These are phyloP conservation scores for Apiotrichum gamsii DNA, from an alignment of 1,284 basidiomycete species.

Conservation along the genomic window DNA sequence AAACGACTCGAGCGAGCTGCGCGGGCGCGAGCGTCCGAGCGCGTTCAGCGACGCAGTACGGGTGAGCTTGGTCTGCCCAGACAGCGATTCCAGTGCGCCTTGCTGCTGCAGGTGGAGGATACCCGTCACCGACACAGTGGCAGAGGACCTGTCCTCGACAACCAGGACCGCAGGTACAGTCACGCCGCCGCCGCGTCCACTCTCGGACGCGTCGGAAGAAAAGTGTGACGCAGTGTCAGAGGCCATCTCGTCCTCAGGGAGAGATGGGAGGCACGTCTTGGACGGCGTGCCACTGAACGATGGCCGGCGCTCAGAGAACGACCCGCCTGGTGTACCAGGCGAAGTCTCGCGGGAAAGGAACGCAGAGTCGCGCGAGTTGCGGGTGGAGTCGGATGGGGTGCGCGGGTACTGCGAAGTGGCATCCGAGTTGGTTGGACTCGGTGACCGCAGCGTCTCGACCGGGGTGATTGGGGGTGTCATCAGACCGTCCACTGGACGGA, in stretches of 20 bases:
- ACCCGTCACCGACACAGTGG: background rate
- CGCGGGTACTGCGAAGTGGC: conserved; percentile 24
- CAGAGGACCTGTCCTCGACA: no score
- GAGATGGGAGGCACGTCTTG: conserved; percentile 11
- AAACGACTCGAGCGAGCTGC: background rate
- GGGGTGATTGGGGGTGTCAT: conserved; percentile 8
- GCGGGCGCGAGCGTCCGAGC: background rate
- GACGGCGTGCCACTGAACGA: conserved; percentile 4
- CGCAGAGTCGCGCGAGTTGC: conserved; percentile 19
- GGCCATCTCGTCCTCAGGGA: conserved; percentile 8
- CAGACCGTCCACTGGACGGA: conserved; percentile 2
- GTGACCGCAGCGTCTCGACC: conserved; percentile 6
- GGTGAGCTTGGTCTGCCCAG: conserved; percentile 1
- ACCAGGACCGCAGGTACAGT: no score
- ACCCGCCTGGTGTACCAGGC: background rate
- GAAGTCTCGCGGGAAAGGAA: conserved; percentile 3
- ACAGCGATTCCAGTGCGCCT: conserved; percentile 4
- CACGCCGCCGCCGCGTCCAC: background rate
- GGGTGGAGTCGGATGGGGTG: conserved; percentile 29
- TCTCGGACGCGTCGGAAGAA: background rate
- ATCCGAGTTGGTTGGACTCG: conserved; percentile 33
- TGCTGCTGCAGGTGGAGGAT: conserved; percentile 5
- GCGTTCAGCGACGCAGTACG: conserved; percentile 10
- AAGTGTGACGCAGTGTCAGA: background rate
- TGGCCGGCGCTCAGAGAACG: conserved; percentile 1